Percentiles rank a stretch among this genome's conserved stretches.
These are phyloP conservation scores for Phytophthora sansomeana DNA, from an alignment of 352 stramenopile genomes.

Conservation along the genomic window DNA sequence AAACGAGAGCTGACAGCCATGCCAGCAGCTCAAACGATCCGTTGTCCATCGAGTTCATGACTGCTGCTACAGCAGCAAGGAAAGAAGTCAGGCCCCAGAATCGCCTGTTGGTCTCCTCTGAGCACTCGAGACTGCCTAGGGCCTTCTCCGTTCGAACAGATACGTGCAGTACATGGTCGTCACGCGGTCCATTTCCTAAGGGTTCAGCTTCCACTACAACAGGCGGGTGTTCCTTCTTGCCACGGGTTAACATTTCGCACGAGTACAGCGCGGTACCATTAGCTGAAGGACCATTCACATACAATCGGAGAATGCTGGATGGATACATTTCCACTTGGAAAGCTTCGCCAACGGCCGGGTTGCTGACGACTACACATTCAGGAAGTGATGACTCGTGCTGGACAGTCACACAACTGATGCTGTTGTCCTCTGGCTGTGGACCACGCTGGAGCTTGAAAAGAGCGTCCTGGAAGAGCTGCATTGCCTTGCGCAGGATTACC, in stretches of 20 bases:
- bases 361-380: conserved; percentile 60
- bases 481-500: conserved; percentile 53
- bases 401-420: conserved; percentile 75
- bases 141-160: conserved; percentile 43
- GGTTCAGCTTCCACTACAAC: conserved; percentile 56
- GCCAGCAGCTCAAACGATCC: conserved; percentile 55
- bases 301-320: conserved; percentile 73
- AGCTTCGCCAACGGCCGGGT: conserved; percentile 52
- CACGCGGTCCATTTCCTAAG: conserved; percentile 40
- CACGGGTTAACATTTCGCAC: conserved; percentile 56
- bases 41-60: conserved; percentile 57
- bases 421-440: conserved; percentile 69
- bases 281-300: conserved; percentile 69
- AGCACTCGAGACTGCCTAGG: conserved; percentile 20
- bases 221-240: conserved; percentile 27
- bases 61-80: conserved; percentile 46
- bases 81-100: conserved; percentile 60
- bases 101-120: conserved; percentile 40
- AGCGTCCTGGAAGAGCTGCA: conserved; percentile 76
- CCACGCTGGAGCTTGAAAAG: conserved; percentile 76
- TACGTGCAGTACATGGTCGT: conserved; percentile 57
- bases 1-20: conserved; percentile 56
- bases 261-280: conserved; percentile 69
- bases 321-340: conserved; percentile 79
- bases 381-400: conserved; percentile 77